Percentiles rank a stretch among this genome's conserved stretches.
phyloP scores from a whole-genome alignment of 139 green algal species.

The Tetraselmis striata region DNA sequence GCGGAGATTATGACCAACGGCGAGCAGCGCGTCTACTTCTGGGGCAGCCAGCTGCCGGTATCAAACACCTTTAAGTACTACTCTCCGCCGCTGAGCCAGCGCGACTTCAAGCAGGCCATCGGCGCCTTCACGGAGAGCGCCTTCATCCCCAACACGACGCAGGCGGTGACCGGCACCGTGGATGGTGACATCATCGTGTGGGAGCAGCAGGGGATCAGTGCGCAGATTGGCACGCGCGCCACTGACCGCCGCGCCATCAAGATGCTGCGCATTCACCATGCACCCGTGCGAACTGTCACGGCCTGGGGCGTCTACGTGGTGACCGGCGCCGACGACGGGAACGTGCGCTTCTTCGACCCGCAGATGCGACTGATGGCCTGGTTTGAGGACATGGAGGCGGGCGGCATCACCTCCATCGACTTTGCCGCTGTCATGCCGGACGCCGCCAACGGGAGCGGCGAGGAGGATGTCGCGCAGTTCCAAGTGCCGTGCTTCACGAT shows the following conservation, averaged over 20 bases:
- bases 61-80: constrained; percentile 48
- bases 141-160: constrained; percentile 53
- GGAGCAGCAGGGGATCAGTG: constrained; percentile 53
- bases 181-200: constrained; percentile 75
- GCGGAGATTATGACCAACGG: constrained; percentile 63
- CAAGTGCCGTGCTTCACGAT: background rate
- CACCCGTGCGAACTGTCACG: background rate
- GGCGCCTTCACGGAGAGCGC: constrained; percentile 49
- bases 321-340: constrained; percentile 45
- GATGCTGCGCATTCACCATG: constrained; percentile 62
- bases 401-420: background rate
- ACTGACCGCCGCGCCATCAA: constrained; percentile 61
- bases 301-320: constrained; percentile 58
- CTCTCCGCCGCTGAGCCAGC: constrained; percentile 42
- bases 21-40: constrained; percentile 55
- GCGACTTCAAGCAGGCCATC: constrained; percentile 63
- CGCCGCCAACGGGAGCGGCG: background rate
- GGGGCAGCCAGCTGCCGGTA: constrained; percentile 25
- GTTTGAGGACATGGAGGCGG: constrained; percentile 71
- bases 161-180: constrained; percentile 43
- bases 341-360: constrained; percentile 66
- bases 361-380: constrained; percentile 66
- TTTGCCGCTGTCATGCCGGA: background rate
- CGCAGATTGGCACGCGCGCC: constrained; percentile 39
- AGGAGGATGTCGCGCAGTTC: background rate